Conservation (phyloP, 192 early-diverging fungal genomes). For the Backusella psychrophila region DNA sequence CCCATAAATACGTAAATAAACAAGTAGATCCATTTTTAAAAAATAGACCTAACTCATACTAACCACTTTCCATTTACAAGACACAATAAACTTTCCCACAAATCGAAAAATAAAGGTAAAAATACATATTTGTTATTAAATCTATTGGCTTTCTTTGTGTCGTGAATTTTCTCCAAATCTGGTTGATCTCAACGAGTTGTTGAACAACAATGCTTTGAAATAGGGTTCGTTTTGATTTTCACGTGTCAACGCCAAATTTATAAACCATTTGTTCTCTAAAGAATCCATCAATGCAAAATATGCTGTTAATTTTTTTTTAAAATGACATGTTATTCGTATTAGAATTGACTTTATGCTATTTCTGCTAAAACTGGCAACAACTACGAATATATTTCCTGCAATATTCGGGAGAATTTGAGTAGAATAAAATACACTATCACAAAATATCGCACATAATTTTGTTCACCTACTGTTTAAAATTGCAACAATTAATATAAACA, state of each 20-base stretch:
- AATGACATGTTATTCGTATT: neutral
- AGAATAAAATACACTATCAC: no score
- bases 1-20: neutral
- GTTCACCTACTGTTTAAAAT: no score
- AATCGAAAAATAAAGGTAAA: neutral
- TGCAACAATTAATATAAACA: no score
- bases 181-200: neutral
- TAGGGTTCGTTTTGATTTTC: neutral
- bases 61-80: neutral
- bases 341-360: no score
- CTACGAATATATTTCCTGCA: neutral
- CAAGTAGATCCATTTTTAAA: neutral
- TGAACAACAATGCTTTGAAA: neutral
- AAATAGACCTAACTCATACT: neutral
- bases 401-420: no score
- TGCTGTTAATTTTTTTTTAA: neutral
- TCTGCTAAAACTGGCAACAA: no score
- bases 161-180: conserved; percentile 4
- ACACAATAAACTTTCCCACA: neutral
- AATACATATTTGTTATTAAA: neutral
- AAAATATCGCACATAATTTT: no score
- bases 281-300: neutral
- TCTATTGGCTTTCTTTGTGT: neutral
- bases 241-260: neutral
- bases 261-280: neutral